Conservation (phyloP, 108 stramenopile species). For the Fragilariopsis cylindrus region DNA sequence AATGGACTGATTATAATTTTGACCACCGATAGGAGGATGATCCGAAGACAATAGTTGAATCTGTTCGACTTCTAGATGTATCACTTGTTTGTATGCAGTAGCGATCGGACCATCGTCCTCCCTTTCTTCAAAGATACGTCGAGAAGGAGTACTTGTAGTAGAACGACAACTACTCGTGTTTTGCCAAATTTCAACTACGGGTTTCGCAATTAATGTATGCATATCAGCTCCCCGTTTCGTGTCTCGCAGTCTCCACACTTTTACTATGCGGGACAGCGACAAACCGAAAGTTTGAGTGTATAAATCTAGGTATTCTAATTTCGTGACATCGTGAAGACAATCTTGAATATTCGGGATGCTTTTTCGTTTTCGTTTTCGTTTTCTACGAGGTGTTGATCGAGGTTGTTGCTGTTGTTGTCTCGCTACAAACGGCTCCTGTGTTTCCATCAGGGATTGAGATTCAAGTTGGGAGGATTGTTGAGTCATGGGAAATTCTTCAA, state of each 20-base stretch:
- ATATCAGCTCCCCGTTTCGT: slow-evolving; percentile 37
- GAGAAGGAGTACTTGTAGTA: neutral
- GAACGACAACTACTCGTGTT: neutral
- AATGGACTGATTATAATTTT: neutral
- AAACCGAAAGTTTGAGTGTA: slow-evolving; percentile 33
- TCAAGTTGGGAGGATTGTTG: neutral
- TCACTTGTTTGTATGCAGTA: slow-evolving; percentile 44
- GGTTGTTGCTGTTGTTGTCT: neutral
- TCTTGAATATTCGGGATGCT: slow-evolving; percentile 40
- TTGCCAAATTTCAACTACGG: neutral
- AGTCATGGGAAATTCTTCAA: neutral
- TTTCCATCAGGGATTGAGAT: slow-evolving; percentile 29
- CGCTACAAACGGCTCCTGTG: slow-evolving; percentile 22
- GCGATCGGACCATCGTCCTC: slow-evolving; percentile 68
- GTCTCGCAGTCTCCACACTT: slow-evolving; percentile 48
- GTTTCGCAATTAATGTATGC: neutral
- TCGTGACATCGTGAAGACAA: slow-evolving; percentile 31
- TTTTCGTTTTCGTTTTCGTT: slow-evolving; percentile 25
- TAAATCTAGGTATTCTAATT: slow-evolving; percentile 52
- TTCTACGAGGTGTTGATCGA: slow-evolving; percentile 16
- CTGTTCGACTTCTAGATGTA: slow-evolving; percentile 59
- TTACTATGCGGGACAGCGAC: slow-evolving; percentile 39
- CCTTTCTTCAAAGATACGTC: slow-evolving; percentile 22
- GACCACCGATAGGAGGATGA: slow-evolving; percentile 12
- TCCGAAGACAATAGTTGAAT: neutral